Evolutionary conservation across 192 early-diverging fungal genomes (phyloP), one percentile per base, ranked within the genome.

Genomic region (Dissophora globulifera): DNA sequence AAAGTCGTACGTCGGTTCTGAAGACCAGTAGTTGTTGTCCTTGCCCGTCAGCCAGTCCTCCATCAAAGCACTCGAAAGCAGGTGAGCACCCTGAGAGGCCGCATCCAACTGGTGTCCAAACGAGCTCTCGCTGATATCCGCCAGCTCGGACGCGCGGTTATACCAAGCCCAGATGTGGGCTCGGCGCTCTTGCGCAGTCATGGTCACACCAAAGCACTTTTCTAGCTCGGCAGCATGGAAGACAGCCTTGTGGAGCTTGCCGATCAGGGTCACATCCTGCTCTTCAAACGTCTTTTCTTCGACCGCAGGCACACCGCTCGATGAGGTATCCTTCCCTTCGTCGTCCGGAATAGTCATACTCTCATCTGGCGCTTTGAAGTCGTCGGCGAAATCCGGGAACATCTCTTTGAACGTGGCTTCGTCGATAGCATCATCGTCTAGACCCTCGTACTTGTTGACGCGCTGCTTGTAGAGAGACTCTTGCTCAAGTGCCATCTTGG

Each of bases 311-410:
- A 54, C 63, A 23, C 68, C 46, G 13, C n/a, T n/a, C n/a, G 35
- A 6, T 6, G 41, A 51, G 27, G 48, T 20, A 3, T 60, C 52
- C 16, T 68, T 54, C 26, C 61, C 11, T 4, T 56, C 59, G 22
- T 82, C 81, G 3, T 76, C 76, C 6, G 85, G 81, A 32, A 61
- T 69, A 15, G 62, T 58, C 60, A 72, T 55, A n/a, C 78, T 85
- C 19, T 83, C 84, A 7, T 82, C 78, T 6, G 92, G 59, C 33
- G 93, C 88, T 19, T 82, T 87, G 71, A 88, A 95, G 48, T 93
- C 95, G 9, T 93, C 92, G 60, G 84, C 89, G 78, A 89, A 96
- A 59, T 93, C 93, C 1, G 94, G 93, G 84, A 98, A 98, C 40
- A 91, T 82, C 58, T 92, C 86, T 33, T 79, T 79, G 30, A 94